Conservation (phyloP, 306 rosid species). For the Vicia faba region DNA sequence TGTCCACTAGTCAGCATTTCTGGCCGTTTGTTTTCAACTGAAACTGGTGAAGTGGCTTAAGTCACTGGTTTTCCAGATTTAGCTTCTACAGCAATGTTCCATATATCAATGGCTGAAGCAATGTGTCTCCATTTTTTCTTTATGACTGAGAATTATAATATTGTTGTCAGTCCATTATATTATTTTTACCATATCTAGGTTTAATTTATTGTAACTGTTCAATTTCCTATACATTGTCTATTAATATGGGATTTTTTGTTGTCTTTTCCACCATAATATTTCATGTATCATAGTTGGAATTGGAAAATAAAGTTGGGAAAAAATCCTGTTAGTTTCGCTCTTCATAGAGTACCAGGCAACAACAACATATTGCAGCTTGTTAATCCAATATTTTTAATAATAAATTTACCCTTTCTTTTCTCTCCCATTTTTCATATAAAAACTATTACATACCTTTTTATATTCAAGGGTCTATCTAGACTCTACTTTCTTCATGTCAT, state of each 20-base stretch:
- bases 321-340: not conserved
- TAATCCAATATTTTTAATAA: not conserved
- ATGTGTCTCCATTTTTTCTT: conserved; percentile 5
- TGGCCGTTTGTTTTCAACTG: conserved; percentile 10
- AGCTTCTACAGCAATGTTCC: not conserved
- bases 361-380: not conserved
- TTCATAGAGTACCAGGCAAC: not conserved
- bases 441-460: not conserved
- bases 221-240: conserved; percentile 10
- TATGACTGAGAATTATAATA: conserved; percentile 24
- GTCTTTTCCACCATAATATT: not conserved
- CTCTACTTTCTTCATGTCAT: not conserved
- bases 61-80: conserved; percentile 17
- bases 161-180: conserved; percentile 21
- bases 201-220: not conserved
- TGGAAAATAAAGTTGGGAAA: not conserved
- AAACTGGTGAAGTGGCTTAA: conserved; percentile 12
- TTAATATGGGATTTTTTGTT: conserved; percentile 8
- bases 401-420: not conserved
- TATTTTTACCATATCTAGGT: conserved; percentile 14
- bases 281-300: conserved; percentile 25
- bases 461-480: not conserved
- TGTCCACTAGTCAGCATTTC: conserved; percentile 16
- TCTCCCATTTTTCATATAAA: not conserved
- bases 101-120: conserved; percentile 42